A percentile compares a stretch with the other conserved stretches of the same genome.
Conservation (phyloP, 306 rosid species). For the Castanopsis chinensis region DNA sequence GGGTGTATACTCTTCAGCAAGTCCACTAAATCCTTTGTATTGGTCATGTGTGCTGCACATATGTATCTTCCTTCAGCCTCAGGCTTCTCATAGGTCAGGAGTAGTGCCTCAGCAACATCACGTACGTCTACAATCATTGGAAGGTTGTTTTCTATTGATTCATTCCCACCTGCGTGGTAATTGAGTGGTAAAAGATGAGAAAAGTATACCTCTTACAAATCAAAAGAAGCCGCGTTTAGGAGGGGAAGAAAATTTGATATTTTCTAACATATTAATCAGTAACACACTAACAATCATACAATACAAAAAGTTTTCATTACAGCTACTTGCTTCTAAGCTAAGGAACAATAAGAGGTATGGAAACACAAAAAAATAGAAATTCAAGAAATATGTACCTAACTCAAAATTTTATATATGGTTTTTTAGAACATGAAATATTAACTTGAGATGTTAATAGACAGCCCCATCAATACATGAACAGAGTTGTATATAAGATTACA, state of each 20-base stretch:
- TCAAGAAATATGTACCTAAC: neutral
- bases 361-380: too few relatives aligned
- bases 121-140: slow-evolving; percentile 55
- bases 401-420: neutral
- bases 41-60: slow-evolving; percentile 38
- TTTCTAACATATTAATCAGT: neutral
- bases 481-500: neutral
- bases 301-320: neutral
- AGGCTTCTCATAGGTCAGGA: slow-evolving; percentile 64
- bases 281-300: neutral
- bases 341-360: neutral
- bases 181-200: neutral
- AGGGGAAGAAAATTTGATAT: neutral
- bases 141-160: slow-evolving; percentile 46
- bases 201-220: neutral
- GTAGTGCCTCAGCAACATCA: slow-evolving; percentile 56
- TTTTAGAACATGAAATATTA: neutral
- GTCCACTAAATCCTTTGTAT: slow-evolving; percentile 42
- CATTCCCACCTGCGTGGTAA: slow-evolving; percentile 39
- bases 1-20: slow-evolving; percentile 58
- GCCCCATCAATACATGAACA: neutral
- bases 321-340: neutral
- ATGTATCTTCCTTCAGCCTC: slow-evolving; percentile 76
- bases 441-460: neutral
- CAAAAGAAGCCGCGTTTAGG: neutral